A percentile compares a stretch with the other conserved stretches of the same genome.
Conservation (phyloP, 257 asterid genomes). For the Primulina eburnea region DNA sequence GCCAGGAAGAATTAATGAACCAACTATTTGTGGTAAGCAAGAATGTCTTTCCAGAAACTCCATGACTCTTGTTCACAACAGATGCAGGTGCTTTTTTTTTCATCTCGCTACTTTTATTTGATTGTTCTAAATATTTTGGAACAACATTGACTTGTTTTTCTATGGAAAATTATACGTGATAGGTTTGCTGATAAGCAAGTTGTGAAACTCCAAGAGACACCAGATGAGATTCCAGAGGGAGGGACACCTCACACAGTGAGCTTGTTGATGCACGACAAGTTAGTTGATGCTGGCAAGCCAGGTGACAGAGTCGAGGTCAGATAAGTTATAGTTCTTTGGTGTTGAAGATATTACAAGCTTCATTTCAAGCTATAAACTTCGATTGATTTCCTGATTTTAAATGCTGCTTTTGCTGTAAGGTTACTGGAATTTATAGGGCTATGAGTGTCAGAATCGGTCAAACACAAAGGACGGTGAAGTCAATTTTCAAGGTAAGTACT, state of each 20-base stretch:
- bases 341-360: not conserved
- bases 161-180: not conserved
- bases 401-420: constrained; percentile 46
- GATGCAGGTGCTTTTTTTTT: constrained; percentile 73
- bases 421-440: constrained; percentile 96
- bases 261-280: constrained; percentile 93
- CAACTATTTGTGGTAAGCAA: constrained; percentile 67
- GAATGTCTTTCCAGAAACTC: constrained; percentile 87
- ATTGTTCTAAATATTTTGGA: not conserved
- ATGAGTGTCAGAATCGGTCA: constrained; percentile 94
- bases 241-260: constrained; percentile 99
- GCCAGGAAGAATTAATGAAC: constrained; percentile 86
- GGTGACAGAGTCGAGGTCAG: constrained; percentile 98
- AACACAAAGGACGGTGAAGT: constrained; percentile 95
- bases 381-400: constrained; percentile 24
- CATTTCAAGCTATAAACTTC: not conserved
- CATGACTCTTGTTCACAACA: constrained; percentile 91
- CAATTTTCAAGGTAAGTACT: constrained; percentile 68
- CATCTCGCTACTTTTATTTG: not conserved
- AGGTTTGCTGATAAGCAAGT: constrained; percentile 98
- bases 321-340: constrained; percentile 10
- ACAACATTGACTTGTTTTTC: constrained; percentile 7
- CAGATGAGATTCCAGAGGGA: constrained; percentile 97
- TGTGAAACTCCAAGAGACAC: constrained; percentile 96
- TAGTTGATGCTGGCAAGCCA: constrained; percentile 96